A percentile compares a stretch with the other conserved stretches of the same genome.
phyloP scores from a whole-genome alignment of 2,329 filamentous ascomycete species.

The Diaporthe ilicicola region DNA sequence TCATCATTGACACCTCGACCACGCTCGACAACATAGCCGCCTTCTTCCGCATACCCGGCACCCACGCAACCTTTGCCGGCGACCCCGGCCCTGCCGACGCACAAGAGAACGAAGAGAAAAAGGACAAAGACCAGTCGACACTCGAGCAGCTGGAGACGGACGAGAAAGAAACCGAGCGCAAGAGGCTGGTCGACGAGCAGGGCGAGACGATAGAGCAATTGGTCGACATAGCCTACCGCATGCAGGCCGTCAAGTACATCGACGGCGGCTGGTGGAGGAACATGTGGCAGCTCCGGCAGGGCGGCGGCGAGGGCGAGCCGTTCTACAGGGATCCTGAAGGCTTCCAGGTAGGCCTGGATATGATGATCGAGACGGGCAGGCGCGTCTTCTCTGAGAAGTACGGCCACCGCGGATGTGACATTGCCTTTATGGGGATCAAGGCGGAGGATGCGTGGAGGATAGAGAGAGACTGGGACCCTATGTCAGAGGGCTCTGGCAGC shows the following conservation, averaged over 20 bases:
- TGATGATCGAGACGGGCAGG: constrained; percentile 55
- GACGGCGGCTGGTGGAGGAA: constrained; percentile 53
- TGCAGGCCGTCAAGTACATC: constrained; percentile 54
- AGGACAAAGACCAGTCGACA: constrained; percentile 38
- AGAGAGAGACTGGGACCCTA: constrained; percentile 46
- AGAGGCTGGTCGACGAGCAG: constrained; percentile 41
- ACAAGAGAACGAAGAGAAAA: constrained; percentile 36
- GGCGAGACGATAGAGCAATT: constrained; percentile 42
- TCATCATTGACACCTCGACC: constrained; percentile 52
- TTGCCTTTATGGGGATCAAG: constrained; percentile 38
- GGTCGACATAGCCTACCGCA: constrained; percentile 43
- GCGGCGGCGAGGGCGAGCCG: constrained; percentile 60
- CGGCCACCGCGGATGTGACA: constrained; percentile 51
- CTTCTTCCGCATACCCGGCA: constrained; percentile 50
- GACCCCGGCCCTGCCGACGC: constrained; percentile 43
- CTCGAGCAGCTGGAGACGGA: constrained; percentile 42
- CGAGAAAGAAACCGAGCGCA: constrained; percentile 46
- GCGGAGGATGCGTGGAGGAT: constrained; percentile 48
- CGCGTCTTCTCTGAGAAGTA: constrained; percentile 51
- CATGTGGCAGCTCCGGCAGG: constrained; percentile 61
- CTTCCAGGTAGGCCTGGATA: constrained; percentile 53
- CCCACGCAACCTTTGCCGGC: constrained; percentile 43
- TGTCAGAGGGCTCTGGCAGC: constrained; percentile 35
- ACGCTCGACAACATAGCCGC: constrained; percentile 53
- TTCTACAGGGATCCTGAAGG: constrained; percentile 60